A percentile compares a stretch with the other conserved stretches of the same genome.
These are phyloP conservation scores for Vicia sativa DNA, from an alignment of 306 rosid genomes.

Conservation along the genomic window DNA sequence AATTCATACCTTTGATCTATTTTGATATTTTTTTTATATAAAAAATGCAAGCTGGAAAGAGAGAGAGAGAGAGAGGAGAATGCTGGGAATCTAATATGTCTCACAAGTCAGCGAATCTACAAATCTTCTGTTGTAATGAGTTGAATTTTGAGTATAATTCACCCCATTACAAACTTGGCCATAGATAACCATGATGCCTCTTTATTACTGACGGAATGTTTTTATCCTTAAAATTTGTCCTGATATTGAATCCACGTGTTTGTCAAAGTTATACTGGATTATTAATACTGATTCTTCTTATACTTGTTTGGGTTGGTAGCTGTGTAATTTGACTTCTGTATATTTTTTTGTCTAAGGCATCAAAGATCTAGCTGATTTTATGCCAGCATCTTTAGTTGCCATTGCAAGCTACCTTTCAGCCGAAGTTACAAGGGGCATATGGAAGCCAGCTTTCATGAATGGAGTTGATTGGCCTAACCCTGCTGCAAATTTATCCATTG, in stretches of 20 bases:
- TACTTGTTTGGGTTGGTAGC: slow-evolving; percentile 31
- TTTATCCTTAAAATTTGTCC: background rate
- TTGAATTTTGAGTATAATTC: slow-evolving; percentile 4
- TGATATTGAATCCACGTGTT: slow-evolving; percentile 9
- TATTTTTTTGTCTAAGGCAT: slow-evolving; percentile 62
- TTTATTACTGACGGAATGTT: slow-evolving; percentile 16
- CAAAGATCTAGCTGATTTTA: slow-evolving; percentile 88
- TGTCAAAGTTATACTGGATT: slow-evolving; percentile 10
- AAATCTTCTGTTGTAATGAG: background rate
- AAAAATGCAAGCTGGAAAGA: background rate
- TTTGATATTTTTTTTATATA: too few species aligned
- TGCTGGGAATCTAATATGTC: background rate
- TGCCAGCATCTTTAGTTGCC: slow-evolving; percentile 89
- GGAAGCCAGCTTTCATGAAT: slow-evolving; percentile 96
- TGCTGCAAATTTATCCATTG: slow-evolving; percentile 77
- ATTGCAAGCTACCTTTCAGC: slow-evolving; percentile 87
- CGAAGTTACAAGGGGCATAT: slow-evolving; percentile 93
- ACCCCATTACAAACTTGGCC: background rate
- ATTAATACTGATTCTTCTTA: slow-evolving; percentile 19
- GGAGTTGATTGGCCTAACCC: slow-evolving; percentile 99
- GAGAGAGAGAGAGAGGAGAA: background rate
- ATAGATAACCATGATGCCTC: slow-evolving; percentile 9
- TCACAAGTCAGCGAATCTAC: background rate
- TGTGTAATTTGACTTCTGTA: slow-evolving; percentile 33
- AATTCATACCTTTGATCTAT: too few species aligned